Evolutionary conservation across 371 early-diverging fungal genomes (phyloP).

Genomic region (Furculomyces boomerangus): DNA sequence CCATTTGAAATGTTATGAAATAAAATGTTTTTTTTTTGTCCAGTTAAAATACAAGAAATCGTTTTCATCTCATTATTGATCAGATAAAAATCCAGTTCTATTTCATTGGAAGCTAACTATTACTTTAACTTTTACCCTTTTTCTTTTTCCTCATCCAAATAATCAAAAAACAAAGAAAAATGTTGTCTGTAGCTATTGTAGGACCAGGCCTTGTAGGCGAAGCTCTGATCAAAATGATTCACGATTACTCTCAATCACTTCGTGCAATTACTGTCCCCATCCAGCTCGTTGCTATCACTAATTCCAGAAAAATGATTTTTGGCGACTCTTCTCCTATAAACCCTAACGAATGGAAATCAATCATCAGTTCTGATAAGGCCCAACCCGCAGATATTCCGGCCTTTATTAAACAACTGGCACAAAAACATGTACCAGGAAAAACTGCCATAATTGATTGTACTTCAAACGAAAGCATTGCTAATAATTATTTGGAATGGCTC

Average conservation of each 20-base stretch:
- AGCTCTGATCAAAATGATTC: slow-evolving; percentile 61
- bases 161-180: not conserved
- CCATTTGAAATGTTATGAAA: too few relatives aligned
- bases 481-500: slow-evolving; percentile 67
- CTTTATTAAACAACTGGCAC: slow-evolving; percentile 8
- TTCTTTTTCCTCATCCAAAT: too few relatives aligned
- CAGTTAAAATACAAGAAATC: too few relatives aligned
- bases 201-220: slow-evolving; percentile 89
- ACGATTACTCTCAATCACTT: slow-evolving; percentile 25
- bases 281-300: slow-evolving; percentile 37
- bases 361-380: slow-evolving; percentile 9
- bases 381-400: slow-evolving; percentile 11
- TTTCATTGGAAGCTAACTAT: too few relatives aligned
- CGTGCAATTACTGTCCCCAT: slow-evolving; percentile 24
- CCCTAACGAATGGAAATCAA: slow-evolving; percentile 21
- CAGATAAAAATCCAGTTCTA: too few relatives aligned
- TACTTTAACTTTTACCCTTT: too few relatives aligned
- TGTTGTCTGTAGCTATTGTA: slow-evolving; percentile 50
- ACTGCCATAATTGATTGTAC: slow-evolving; percentile 84
- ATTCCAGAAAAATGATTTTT: slow-evolving; percentile 44
- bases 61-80: too few relatives aligned
- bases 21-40: too few relatives aligned
- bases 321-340: slow-evolving; percentile 17
- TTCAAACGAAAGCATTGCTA: slow-evolving; percentile 56
- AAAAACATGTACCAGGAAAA: slow-evolving; percentile 11